Evolutionary conservation across 2,329 filamentous ascomycete species (phyloP).

Genomic region (Lanzia echinophila): DNA sequence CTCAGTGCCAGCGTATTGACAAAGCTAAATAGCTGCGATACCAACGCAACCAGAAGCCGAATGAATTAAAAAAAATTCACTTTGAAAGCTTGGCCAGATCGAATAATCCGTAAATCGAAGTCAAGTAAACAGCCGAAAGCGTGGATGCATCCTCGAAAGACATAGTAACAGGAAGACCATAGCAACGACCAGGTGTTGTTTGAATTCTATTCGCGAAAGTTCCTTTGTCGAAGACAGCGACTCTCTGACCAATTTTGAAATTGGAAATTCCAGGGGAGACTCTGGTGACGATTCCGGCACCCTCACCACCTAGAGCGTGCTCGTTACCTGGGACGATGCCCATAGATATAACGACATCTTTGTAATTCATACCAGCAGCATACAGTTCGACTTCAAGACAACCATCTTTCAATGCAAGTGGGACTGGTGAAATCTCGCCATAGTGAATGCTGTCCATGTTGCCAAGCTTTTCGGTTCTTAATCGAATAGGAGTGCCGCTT

Average conservation of each 20-base stretch:
- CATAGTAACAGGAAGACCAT: constrained; percentile 33
- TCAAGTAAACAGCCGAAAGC: constrained; percentile 31
- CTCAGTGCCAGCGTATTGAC: constrained; percentile 22
- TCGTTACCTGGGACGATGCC: constrained; percentile 19
- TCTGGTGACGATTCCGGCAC: constrained; percentile 24
- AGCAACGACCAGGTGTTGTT: constrained; percentile 8
- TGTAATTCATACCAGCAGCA: constrained; percentile 17
- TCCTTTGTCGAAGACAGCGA: constrained; percentile 7
- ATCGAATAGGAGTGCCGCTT: background rate
- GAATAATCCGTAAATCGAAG: constrained; percentile 13
- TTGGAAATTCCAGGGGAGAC: constrained; percentile 24
- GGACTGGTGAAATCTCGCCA: constrained; percentile 2
- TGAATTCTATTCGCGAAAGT: constrained; percentile 12
- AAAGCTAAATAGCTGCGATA: constrained; percentile 28
- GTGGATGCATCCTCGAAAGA: constrained; percentile 35
- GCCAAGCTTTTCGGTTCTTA: constrained; percentile 11
- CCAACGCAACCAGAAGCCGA: constrained; percentile 30
- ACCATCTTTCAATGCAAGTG: constrained; percentile 1
- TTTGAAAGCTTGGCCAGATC: constrained; percentile 6
- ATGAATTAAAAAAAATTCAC: constrained; percentile 29
- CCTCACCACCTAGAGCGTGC: constrained; percentile 19
- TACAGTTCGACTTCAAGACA: constrained; percentile 20
- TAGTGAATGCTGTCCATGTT: constrained; percentile 11
- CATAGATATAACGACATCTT: constrained; percentile 18
- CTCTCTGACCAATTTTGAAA: constrained; percentile 25